Percentiles rank a stretch among this genome's conserved stretches.
Evolutionary conservation across 306 rosid species (phyloP).

Genomic region (Aeschynomene evenia): DNA sequence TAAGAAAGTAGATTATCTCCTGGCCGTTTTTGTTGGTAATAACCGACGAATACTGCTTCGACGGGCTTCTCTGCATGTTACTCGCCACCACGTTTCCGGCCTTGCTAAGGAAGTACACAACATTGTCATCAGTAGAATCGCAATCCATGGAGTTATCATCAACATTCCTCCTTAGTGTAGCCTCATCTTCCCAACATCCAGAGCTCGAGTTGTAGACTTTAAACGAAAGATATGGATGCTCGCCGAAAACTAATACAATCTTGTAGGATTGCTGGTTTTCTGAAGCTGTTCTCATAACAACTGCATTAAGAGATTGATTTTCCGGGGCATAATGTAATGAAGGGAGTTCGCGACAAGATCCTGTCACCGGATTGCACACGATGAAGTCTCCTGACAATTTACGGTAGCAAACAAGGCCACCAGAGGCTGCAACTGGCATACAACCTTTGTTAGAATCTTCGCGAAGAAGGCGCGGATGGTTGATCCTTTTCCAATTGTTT

Average conservation of each 20-base stretch:
- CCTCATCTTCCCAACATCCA: conserved; percentile 71
- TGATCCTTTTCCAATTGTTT: conserved; percentile 67
- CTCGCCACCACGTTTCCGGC: conserved; percentile 89
- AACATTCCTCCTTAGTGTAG: conserved; percentile 41
- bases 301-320: conserved; percentile 62
- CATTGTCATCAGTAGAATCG: conserved; percentile 64
- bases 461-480: conserved; percentile 45
- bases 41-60: conserved; percentile 87
- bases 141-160: conserved; percentile 42
- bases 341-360: conserved; percentile 60
- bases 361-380: conserved; percentile 71
- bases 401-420: conserved; percentile 84
- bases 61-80: conserved; percentile 89
- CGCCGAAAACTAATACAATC: conserved; percentile 75
- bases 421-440: conserved; percentile 89
- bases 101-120: conserved; percentile 79
- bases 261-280: conserved; percentile 41
- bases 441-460: conserved; percentile 39
- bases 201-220: conserved; percentile 52
- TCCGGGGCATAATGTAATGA: conserved; percentile 41
- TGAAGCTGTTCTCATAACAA: conserved; percentile 62
- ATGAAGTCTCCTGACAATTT: conserved; percentile 49
- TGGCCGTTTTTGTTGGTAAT: conserved; percentile 53
- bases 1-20: conserved; percentile 67
- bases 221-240: conserved; percentile 59